phyloP scores from a whole-genome alignment of 768 basidiomycete species.

The Candolleomyces aberdarensis region DNA sequence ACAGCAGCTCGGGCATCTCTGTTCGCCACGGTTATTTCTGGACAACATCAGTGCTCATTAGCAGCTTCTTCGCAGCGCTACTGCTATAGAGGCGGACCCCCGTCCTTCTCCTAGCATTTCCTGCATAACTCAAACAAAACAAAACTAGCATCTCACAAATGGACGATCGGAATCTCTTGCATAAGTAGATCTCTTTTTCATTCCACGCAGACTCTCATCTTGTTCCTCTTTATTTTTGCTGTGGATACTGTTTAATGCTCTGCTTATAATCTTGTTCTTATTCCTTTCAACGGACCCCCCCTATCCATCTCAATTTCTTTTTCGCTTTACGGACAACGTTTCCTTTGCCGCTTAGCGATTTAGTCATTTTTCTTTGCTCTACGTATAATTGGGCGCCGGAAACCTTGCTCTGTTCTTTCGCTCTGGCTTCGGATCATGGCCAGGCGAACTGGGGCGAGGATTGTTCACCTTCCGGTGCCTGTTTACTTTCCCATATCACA shows the following conservation, averaged over 20 bases:
- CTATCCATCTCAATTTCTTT: neutral
- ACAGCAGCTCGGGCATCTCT: neutral
- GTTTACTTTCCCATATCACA: no score
- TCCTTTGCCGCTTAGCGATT: no score
- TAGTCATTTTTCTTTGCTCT: no score
- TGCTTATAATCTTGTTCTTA: neutral
- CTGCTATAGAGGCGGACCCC: neutral
- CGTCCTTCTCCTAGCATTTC: neutral
- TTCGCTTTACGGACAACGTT: neutral
- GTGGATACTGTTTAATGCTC: neutral
- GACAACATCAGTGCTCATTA: neutral
- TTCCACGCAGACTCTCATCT: neutral
- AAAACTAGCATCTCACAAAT: neutral
- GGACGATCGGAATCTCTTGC: neutral
- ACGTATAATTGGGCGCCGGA: no score
- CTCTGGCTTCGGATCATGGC: no score
- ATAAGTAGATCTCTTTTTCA: neutral
- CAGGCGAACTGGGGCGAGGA: no score
- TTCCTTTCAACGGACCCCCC: neutral
- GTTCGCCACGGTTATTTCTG: neutral
- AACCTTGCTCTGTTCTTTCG: no score
- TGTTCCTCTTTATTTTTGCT: neutral
- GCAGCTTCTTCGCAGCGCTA: neutral
- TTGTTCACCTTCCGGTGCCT: no score
- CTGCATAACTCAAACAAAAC: neutral